Conservation (phyloP, 129 eudicot genomes). For the Pittosporum tobira region DNA sequence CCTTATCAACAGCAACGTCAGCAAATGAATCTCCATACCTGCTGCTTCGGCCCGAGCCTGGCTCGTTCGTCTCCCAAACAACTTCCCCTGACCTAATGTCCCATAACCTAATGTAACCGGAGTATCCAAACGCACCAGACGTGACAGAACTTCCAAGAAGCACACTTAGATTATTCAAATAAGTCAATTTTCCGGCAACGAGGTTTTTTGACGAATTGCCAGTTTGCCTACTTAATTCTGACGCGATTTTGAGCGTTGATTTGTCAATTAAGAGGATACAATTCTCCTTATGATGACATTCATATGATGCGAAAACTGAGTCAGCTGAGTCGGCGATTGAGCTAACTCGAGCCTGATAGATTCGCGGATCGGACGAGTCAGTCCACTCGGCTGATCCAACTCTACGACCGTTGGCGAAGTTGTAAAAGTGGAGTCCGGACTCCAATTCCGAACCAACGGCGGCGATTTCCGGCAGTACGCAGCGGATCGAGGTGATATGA, state of each 20-base stretch:
- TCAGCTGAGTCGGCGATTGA: conserved; percentile 40
- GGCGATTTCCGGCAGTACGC: conserved; percentile 33
- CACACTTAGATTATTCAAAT: conserved; percentile 30
- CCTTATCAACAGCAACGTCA: conserved; percentile 57
- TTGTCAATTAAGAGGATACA: conserved; percentile 59
- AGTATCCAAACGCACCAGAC: conserved; percentile 82
- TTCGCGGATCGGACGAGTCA: conserved; percentile 63
- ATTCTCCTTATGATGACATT: conserved; percentile 65
- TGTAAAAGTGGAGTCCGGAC: conserved; percentile 61
- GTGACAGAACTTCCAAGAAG: conserved; percentile 45
- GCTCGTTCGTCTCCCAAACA: conserved; percentile 89
- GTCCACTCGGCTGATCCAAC: conserved; percentile 60
- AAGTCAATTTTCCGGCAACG: conserved; percentile 48
- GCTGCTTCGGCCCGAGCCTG: conserved; percentile 81
- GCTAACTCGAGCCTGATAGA: conserved; percentile 61
- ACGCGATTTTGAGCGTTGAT: conserved; percentile 28
- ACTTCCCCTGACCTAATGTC: conserved; percentile 52
- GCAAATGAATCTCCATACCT: conserved; percentile 87
- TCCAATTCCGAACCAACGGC: conserved; percentile 43
- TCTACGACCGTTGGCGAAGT: conserved; percentile 31
- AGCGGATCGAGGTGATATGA: conserved; percentile 32
- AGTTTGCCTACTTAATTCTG: conserved; percentile 60
- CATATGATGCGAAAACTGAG: conserved; percentile 45
- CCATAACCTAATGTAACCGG: conserved; percentile 74
- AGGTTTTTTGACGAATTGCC: conserved; percentile 54